Evolutionary conservation across 1,284 basidiomycete species (phyloP), one percentile per base, ranked within the genome.

Genomic region (Macrocystidia cucumis): DNA sequence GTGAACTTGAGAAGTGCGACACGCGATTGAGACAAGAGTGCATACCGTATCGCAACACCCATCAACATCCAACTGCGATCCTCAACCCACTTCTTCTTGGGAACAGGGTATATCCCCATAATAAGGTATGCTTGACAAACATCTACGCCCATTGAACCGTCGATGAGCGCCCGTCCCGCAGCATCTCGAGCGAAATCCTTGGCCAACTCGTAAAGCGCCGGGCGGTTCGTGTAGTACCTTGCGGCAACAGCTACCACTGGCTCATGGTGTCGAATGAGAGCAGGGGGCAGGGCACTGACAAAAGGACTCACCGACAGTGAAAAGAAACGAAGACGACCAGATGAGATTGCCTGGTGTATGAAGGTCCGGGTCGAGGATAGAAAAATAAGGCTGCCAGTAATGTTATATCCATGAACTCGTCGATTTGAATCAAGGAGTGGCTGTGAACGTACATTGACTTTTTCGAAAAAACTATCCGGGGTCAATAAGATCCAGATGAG

Each of bases 1-100:
- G n/a, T 13, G 24, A 21, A 39, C 30, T 13, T 9, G 29, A 30
- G 28, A 18, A 28, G 19, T 14, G 18, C 29, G 27, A 32, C 19
- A 30, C 29, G 14, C 11, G 29, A 16, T 20, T 21, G 20, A 32
- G n/a, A 27, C 12, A 18, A 21, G 17, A 23, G 9, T 13, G 17
- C 56, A 34, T 43, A 72, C 72, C 71, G 57, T 34, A 75, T 72
- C n/a, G 74, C 73, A 17, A 75, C 60, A 9, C 74, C 74, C 59
- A 72, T 68, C 27, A 74, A 59, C 32, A 76, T 46, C 72, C 72
- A 78, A 41, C 69, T 71, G 17, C 69, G 54, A 44, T 77, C 74
- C 43, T 78, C 72, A 9, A 57, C 57, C 64, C 68, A 75, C 40
- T 63, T 69, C 46, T 71, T 72, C 44, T 67, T 66, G 0, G 74